Percentiles rank a stretch among this genome's conserved stretches.
phyloP scores from a whole-genome alignment of 257 asterid species.

The Salvia splendens region DNA sequence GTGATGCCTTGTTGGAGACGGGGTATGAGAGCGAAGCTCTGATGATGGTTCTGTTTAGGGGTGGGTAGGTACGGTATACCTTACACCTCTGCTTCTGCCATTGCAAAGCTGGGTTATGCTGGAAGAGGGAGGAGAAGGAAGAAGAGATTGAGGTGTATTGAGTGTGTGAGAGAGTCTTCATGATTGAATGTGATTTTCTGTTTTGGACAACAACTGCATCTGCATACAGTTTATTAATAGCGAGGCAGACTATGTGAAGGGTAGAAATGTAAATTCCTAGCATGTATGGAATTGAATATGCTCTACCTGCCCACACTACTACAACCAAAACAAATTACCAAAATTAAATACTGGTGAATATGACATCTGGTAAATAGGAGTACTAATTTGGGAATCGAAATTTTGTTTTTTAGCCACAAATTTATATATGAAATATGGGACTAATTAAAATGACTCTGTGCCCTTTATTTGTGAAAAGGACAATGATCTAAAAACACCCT shows the following conservation, averaged over 20 bases:
- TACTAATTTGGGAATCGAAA: no score
- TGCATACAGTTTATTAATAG: not conserved
- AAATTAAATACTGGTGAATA: no score
- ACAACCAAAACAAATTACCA: not conserved
- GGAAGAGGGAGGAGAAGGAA: slow-evolving; percentile 3
- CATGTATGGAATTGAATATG: not conserved
- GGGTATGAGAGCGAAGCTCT: slow-evolving; percentile 21
- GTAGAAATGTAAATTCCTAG: not conserved
- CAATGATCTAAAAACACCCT: no score
- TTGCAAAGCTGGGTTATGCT: not conserved
- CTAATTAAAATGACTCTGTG: no score
- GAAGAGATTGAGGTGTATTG: not conserved
- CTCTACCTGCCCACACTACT: not conserved
- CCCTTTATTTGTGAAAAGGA: no score
- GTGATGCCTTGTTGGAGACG: slow-evolving; percentile 3
- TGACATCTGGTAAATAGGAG: no score
- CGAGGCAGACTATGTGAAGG: not conserved
- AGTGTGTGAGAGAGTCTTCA: slow-evolving; percentile 29
- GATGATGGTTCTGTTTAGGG: not conserved
- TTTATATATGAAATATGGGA: no score
- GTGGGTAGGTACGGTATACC: not conserved
- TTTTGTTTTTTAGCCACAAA: no score
- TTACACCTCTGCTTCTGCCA: slow-evolving; percentile 12
- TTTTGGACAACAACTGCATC: not conserved
- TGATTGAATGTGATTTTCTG: not conserved